phyloP scores from a whole-genome alignment of 495 filamentous ascomycete genomes.

The Aspergillus incahuasiensis region DNA sequence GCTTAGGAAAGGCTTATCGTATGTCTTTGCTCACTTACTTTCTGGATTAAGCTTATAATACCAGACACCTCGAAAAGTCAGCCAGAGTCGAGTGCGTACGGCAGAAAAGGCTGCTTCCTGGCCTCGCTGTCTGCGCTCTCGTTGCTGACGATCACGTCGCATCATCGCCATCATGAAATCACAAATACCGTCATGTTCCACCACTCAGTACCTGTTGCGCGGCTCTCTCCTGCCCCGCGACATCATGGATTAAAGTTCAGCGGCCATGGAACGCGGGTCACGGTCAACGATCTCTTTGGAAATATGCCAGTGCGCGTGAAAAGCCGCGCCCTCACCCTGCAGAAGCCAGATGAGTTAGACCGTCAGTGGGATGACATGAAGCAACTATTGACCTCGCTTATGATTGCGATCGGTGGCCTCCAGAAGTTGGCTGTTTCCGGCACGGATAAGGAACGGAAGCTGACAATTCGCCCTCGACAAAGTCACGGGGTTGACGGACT shows the following conservation, averaged over 20 bases:
- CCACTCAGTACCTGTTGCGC: constrained; percentile 62
- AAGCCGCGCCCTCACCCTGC: constrained; percentile 52
- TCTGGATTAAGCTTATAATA: background rate
- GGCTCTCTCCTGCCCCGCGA: constrained; percentile 59
- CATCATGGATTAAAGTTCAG: constrained; percentile 54
- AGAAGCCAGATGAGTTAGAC: constrained; percentile 53
- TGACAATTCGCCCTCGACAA: constrained; percentile 25
- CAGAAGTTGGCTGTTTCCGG: constrained; percentile 34
- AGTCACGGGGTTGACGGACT: constrained; percentile 7
- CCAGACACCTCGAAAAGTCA: constrained; percentile 76
- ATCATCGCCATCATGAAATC: constrained; percentile 55
- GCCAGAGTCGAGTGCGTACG: constrained; percentile 46
- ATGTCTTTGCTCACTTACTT: constrained; percentile 25
- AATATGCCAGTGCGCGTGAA: constrained; percentile 97
- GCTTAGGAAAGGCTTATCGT: constrained; percentile 72
- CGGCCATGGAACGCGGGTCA: constrained; percentile 71
- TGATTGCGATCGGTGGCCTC: constrained; percentile 52
- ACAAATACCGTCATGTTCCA: constrained; percentile 71
- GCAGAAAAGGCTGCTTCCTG: constrained; percentile 69
- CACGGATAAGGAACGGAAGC: constrained; percentile 25
- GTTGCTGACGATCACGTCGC: constrained; percentile 73
- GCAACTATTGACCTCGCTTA: constrained; percentile 52
- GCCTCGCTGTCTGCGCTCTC: constrained; percentile 74
- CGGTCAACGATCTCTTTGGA: constrained; percentile 84
- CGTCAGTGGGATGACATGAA: constrained; percentile 67